Evolutionary conservation across 2,329 filamentous ascomycete species (phyloP), one percentile per base, ranked within the genome.

Genomic region (Cercospora berteroae): DNA sequence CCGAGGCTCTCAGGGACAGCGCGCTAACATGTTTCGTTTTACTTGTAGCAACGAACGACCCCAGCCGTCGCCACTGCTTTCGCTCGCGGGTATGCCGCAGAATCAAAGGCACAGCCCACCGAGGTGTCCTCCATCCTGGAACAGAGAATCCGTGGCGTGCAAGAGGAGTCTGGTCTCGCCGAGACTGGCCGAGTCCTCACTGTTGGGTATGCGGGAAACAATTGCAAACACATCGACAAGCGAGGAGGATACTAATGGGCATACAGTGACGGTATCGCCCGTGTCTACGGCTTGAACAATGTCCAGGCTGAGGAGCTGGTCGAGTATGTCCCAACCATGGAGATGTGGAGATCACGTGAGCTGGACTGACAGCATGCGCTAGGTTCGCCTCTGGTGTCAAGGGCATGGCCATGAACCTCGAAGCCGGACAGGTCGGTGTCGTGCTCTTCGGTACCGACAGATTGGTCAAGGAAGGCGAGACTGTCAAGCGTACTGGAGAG

Each of bases 391-490:
- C 95, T 75, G 95, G 95, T 84, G 95, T 98, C 85, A 98, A 98
- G 90, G 95, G 95, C 84, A 99, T 99, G 95, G 98, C 94, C 92
- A 98, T 99, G 94, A 99, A 99, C 92, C 90, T 99, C 85, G 95
- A 99, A 87, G 95, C 95, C 84, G 95, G 95, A 83, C 95, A 98
- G 86, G 95, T 99, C 86, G 95, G 95, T 97, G 94, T 99, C 80
- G 95, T 99, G 89, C 89, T 99, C 81, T 99, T 99, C 89, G 95
- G 95, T 90, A 98, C 95, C 81, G 95, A 99, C 87, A 94, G 95
- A 94, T 89, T 97, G 79, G 95, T 99, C 89, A 95, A 93, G 88
- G 95, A 99, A 86, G 95, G 95, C 81, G 94, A 99, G 89, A 94
- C 92, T 75, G 95, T 99, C 85, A 98, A 97, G 91, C 94, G 95